Percentiles rank a stretch among this genome's conserved stretches.
phyloP scores from a whole-genome alignment of 257 asterid species.

The Misopates orontium region DNA sequence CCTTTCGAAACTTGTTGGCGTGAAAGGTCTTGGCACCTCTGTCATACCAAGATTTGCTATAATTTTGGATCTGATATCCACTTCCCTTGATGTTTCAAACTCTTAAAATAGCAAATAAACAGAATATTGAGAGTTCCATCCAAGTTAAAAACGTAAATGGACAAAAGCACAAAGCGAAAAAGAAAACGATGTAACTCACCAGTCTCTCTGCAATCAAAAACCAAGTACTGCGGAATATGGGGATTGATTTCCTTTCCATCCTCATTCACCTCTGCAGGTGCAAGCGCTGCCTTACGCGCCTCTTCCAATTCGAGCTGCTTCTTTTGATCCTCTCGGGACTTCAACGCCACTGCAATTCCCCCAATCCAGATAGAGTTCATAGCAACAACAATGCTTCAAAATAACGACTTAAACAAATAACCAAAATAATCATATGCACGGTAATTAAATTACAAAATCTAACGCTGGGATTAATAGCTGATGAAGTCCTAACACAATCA shows the following conservation, averaged over 20 bases:
- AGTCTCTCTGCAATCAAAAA: conserved; percentile 85
- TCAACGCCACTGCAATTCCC: conserved; percentile 68
- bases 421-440: no score
- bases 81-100: conserved; percentile 99
- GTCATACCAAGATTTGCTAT: conserved; percentile 81
- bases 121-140: conserved; percentile 10
- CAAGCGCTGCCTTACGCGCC: conserved; percentile 97
- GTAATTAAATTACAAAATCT: not conserved
- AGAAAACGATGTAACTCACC: conserved; percentile 36
- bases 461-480: not conserved
- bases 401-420: not conserved
- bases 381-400: not conserved
- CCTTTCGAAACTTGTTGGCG: conserved; percentile 84
- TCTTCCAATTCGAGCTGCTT: conserved; percentile 91
- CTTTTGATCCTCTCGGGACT: conserved; percentile 96
- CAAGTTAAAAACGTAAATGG: not conserved
- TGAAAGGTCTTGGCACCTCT: conserved; percentile 88
- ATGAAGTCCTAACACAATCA: not conserved
- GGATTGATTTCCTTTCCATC: conserved; percentile 99
- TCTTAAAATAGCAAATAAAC: conserved; percentile 37
- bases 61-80: conserved; percentile 86
- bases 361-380: conserved; percentile 1
- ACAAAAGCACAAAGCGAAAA: not conserved
- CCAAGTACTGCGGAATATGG: conserved; percentile 99
- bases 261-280: conserved; percentile 95